Percentiles rank a stretch among this genome's conserved stretches.
phyloP scores from a whole-genome alignment of 2,329 filamentous ascomycete genomes.

The Claviceps cyperi region DNA sequence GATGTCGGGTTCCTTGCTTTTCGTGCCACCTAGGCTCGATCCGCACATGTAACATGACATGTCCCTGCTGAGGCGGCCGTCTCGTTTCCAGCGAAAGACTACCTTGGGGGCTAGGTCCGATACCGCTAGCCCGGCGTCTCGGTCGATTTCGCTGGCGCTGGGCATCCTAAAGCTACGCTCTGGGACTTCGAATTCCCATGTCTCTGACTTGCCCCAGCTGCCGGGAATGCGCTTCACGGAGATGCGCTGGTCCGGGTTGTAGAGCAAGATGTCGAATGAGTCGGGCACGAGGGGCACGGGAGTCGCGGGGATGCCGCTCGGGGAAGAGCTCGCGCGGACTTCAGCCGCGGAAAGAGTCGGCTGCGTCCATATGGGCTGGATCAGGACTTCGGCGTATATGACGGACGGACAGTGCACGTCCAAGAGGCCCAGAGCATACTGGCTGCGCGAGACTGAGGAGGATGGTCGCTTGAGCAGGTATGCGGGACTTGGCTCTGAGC shows the following conservation, averaged over 20 bases:
- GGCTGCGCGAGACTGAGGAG: conserved; percentile 57
- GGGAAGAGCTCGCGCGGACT: conserved; percentile 36
- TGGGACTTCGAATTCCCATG: conserved; percentile 89
- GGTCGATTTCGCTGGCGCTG: conserved; percentile 64
- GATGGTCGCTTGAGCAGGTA: conserved; percentile 69
- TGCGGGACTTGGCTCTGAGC: conserved; percentile 62
- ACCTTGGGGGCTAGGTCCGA: conserved; percentile 53
- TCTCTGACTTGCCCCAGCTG: conserved; percentile 64
- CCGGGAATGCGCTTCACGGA: conserved; percentile 55
- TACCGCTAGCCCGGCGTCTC: conserved; percentile 34
- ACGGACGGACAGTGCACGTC: conserved; percentile 71
- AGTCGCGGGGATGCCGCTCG: conserved; percentile 42
- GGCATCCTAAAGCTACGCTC: conserved; percentile 71
- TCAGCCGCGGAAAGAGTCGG: conserved; percentile 71
- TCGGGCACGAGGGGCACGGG: conserved; percentile 60
- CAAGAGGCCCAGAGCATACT: conserved; percentile 74
- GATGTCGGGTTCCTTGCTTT: conserved; percentile 87
- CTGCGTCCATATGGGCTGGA: conserved; percentile 75
- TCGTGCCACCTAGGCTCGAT: conserved; percentile 58
- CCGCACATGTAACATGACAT: conserved; percentile 81
- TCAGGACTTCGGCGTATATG: conserved; percentile 73
- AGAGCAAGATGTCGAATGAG: conserved; percentile 72
- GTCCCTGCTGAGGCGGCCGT: conserved; percentile 73
- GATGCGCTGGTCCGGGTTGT: conserved; percentile 83
- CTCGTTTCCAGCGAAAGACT: conserved; percentile 78